These are phyloP conservation scores for Beauveria medogensis DNA, from an alignment of 2,329 filamentous ascomycete genomes.

Conservation along the genomic window DNA sequence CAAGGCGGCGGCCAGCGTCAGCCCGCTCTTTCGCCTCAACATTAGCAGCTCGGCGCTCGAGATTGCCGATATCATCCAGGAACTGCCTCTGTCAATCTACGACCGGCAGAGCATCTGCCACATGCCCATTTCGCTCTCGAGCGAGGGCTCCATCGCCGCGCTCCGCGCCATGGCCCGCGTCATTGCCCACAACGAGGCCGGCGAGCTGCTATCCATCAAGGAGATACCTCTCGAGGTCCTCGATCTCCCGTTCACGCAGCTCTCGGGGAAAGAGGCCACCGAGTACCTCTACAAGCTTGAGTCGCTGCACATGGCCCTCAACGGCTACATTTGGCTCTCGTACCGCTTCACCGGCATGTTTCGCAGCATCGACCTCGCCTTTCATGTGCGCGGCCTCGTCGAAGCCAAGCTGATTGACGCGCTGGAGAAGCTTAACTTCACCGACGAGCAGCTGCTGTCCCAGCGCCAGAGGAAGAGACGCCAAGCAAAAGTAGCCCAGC, in stretches of 20 bases:
- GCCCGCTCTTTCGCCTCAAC: slow-evolving; percentile 59
- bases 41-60: slow-evolving; percentile 50
- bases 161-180: slow-evolving; percentile 59
- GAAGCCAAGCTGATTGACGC: slow-evolving; percentile 59
- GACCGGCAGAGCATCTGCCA: slow-evolving; percentile 72
- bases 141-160: slow-evolving; percentile 37
- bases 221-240: slow-evolving; percentile 66
- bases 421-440: slow-evolving; percentile 42
- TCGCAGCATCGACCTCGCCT: slow-evolving; percentile 63
- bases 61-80: slow-evolving; percentile 68
- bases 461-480: slow-evolving; percentile 19
- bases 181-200: slow-evolving; percentile 59
- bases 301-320: slow-evolving; percentile 69
- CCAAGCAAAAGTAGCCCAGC: slow-evolving; percentile 12
- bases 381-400: slow-evolving; percentile 68
- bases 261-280: slow-evolving; percentile 27
- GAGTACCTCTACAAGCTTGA: slow-evolving; percentile 64
- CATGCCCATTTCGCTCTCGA: slow-evolving; percentile 56
- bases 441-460: slow-evolving; percentile 25
- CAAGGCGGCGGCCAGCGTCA: slow-evolving; percentile 57
- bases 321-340: slow-evolving; percentile 86
- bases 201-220: slow-evolving; percentile 62
- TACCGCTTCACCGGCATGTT: slow-evolving; percentile 83
- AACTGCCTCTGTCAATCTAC: slow-evolving; percentile 57
- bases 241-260: slow-evolving; percentile 47